phyloP scores from a whole-genome alignment of 371 early-diverging fungal species.

The Mucor racemosus region DNA sequence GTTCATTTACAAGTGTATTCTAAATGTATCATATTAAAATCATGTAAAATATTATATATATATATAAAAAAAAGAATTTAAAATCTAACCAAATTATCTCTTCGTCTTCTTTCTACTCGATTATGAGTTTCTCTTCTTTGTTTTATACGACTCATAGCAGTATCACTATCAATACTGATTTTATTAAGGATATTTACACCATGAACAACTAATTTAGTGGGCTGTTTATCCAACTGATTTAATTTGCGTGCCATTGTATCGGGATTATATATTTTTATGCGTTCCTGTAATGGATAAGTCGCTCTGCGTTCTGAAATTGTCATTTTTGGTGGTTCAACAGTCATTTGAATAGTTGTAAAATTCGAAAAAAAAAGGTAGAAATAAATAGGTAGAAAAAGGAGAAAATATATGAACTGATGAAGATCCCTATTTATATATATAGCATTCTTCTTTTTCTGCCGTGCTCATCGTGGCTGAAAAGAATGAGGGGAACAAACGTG shows the following conservation, averaged over 20 bases:
- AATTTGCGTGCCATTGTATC: constrained; percentile 31
- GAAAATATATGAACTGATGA: constrained; percentile 1
- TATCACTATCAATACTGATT: constrained; percentile 29
- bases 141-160: constrained; percentile 30
- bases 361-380: constrained; percentile 1
- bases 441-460: background rate
- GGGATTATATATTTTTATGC: constrained; percentile 31
- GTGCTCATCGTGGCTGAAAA: constrained; percentile 17
- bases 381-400: constrained; percentile 9
- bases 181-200: constrained; percentile 32
- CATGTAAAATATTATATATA: too few species aligned
- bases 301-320: constrained; percentile 32
- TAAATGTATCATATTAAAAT: constrained; percentile 1
- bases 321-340: constrained; percentile 19
- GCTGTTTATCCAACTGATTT: constrained; percentile 21
- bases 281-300: constrained; percentile 32
- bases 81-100: constrained; percentile 26
- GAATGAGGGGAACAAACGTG: constrained; percentile 25
- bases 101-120: constrained; percentile 30
- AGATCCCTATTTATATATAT: constrained; percentile 20
- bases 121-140: constrained; percentile 34
- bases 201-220: constrained; percentile 30
- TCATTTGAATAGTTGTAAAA: background rate
- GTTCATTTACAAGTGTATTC: constrained; percentile 29
- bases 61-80: background rate